Percentiles rank a stretch among this genome's conserved stretches.
Evolutionary conservation across 768 basidiomycete species (phyloP).

Genomic region (Hypholoma sublateritium): DNA sequence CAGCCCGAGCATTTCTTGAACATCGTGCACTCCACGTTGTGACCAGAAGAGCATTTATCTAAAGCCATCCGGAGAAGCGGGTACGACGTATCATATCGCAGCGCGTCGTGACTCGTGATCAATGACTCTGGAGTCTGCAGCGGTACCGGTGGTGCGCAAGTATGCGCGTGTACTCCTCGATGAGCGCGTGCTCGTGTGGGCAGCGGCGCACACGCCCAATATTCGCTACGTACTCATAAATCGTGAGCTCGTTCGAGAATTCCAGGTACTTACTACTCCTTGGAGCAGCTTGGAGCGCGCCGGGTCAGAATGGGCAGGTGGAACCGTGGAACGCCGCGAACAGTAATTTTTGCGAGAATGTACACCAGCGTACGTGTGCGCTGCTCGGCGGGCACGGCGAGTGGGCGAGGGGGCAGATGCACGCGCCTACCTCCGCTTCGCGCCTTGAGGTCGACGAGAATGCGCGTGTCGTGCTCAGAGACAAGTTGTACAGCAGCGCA

Average conservation of each 20-base stretch:
- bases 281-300: too few relatives aligned
- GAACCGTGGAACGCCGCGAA: too few relatives aligned
- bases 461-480: slow-evolving; percentile 82
- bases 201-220: background rate
- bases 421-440: too few relatives aligned
- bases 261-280: slow-evolving; percentile 3
- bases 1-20: background rate
- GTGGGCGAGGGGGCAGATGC: too few relatives aligned
- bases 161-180: slow-evolving; percentile 1
- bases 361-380: too few relatives aligned
- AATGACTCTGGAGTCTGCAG: slow-evolving; percentile 3
- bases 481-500: slow-evolving; percentile 94
- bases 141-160: slow-evolving; percentile 5
- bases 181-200: background rate
- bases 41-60: background rate
- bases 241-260: slow-evolving; percentile 1
- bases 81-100: background rate
- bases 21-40: background rate
- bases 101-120: slow-evolving; percentile 1
- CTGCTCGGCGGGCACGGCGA: too few relatives aligned
- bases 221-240: slow-evolving; percentile 3
- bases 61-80: background rate
- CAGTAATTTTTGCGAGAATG: too few relatives aligned
- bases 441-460: slow-evolving; percentile 86
- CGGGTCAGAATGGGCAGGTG: too few relatives aligned